These are phyloP conservation scores for Pseudocercospora pini-densiflorae DNA, from an alignment of 2,329 filamentous ascomycete species.

Conservation along the genomic window DNA sequence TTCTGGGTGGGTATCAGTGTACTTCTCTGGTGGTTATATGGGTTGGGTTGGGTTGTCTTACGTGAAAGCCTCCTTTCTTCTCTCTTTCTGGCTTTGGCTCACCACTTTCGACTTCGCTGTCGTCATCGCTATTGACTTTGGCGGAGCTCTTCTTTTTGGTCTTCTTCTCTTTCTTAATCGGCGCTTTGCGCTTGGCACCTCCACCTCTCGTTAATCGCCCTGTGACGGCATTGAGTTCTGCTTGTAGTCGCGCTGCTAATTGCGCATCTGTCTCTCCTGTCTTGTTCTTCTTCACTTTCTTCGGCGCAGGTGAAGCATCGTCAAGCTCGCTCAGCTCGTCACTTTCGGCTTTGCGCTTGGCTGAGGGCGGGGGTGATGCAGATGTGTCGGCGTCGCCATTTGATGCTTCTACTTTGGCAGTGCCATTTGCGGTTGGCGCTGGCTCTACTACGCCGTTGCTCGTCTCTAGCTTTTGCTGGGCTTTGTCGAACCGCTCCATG, in stretches of 20 bases:
- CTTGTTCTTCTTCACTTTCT: slow-evolving; percentile 61
- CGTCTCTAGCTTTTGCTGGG: slow-evolving; percentile 40
- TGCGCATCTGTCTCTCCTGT: slow-evolving; percentile 78
- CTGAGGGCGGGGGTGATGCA: slow-evolving; percentile 29
- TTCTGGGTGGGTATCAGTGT: slow-evolving; percentile 52
- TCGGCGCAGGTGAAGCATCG: slow-evolving; percentile 46
- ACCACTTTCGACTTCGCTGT: slow-evolving; percentile 67
- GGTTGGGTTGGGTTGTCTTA: slow-evolving; percentile 52
- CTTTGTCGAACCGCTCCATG: slow-evolving; percentile 55
- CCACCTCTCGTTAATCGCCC: slow-evolving; percentile 75
- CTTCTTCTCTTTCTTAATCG: slow-evolving; percentile 66
- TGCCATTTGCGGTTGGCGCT: slow-evolving; percentile 44
- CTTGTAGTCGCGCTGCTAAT: slow-evolving; percentile 85
- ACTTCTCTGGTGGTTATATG: neutral
- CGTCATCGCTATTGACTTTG: slow-evolving; percentile 76
- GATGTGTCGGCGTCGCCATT: slow-evolving; percentile 21
- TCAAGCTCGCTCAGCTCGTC: slow-evolving; percentile 48
- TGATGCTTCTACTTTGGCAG: slow-evolving; percentile 27
- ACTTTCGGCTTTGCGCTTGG: slow-evolving; percentile 49
- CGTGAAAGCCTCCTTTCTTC: slow-evolving; percentile 88
- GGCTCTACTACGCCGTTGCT: slow-evolving; percentile 39
- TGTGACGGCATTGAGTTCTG: slow-evolving; percentile 77
- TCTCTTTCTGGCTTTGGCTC: slow-evolving; percentile 60
- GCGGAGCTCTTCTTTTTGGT: slow-evolving; percentile 69
- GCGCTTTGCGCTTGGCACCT: slow-evolving; percentile 59